Evolutionary conservation across 768 basidiomycete genomes (phyloP).

Genomic region (Phlebiopsis flavidoalba): DNA sequence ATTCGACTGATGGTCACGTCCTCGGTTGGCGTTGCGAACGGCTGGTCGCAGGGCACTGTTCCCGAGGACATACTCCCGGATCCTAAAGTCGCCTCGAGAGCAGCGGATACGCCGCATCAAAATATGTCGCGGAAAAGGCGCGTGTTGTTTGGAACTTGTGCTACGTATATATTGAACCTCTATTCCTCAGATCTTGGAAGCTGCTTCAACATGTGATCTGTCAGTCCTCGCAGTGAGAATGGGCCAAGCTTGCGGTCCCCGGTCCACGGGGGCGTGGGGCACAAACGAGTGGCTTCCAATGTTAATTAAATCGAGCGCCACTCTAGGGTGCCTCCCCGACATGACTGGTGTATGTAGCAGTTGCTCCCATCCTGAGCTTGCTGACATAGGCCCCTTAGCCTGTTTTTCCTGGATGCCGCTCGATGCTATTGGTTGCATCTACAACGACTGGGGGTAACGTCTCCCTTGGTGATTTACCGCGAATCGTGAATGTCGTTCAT

Average conservation of each 20-base stretch:
- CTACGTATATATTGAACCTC: not conserved
- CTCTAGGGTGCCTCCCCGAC: constrained; percentile 9
- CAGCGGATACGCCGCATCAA: constrained; percentile 35
- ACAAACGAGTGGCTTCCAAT: constrained; percentile 26
- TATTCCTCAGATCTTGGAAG: constrained; percentile 6
- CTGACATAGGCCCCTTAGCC: not conserved
- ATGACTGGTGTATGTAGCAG: not conserved
- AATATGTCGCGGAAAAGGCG: constrained; percentile 36
- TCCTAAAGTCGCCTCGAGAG: constrained; percentile 24
- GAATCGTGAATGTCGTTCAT: constrained; percentile 14
- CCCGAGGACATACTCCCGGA: constrained; percentile 24
- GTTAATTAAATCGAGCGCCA: constrained; percentile 12
- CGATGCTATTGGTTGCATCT: not conserved
- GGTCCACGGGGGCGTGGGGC: constrained; percentile 22
- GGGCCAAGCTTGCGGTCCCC: constrained; percentile 21
- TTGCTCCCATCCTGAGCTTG: not conserved
- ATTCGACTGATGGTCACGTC: constrained; percentile 28
- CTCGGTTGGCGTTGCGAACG: constrained; percentile 25
- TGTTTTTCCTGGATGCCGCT: constrained; percentile 8
- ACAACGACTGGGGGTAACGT: constrained; percentile 1
- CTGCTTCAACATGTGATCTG: not conserved
- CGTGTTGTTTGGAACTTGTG: not conserved
- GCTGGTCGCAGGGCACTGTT: constrained; percentile 12
- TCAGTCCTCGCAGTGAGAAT: constrained; percentile 19
- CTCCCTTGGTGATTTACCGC: not conserved